Evolutionary conservation across 179 eudicot genomes (phyloP).

Genomic region (Beta macrorhiza): DNA sequence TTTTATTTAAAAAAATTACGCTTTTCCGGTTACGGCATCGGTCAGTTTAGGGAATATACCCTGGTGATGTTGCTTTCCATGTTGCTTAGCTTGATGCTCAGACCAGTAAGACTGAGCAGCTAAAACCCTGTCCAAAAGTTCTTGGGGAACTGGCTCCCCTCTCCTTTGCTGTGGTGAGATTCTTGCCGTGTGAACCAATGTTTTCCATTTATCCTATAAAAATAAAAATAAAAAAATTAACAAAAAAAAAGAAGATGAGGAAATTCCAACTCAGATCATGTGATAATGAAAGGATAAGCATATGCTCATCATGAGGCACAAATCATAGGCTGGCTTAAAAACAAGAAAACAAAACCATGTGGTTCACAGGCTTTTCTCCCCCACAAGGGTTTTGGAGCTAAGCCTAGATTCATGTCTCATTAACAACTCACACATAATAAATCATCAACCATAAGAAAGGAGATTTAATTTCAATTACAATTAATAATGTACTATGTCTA

Average conservation of each 20-base stretch:
- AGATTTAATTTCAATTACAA: background rate
- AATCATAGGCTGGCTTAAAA: slow-evolving; percentile 27
- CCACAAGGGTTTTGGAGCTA: slow-evolving; percentile 32
- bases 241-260: background rate
- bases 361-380: slow-evolving; percentile 30
- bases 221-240: background rate
- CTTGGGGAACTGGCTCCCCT: slow-evolving; percentile 96
- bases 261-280: slow-evolving; percentile 42
- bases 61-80: no score
- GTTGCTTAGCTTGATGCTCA: slow-evolving; percentile 77
- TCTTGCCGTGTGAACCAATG: slow-evolving; percentile 93
- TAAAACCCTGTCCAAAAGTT: slow-evolving; percentile 77
- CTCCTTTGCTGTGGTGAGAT: slow-evolving; percentile 93
- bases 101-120: slow-evolving; percentile 88
- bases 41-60: no score
- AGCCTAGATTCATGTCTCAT: slow-evolving; percentile 36
- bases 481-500: background rate
- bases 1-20: no score
- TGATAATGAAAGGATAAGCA: slow-evolving; percentile 36
- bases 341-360: slow-evolving; percentile 36
- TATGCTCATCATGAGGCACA: slow-evolving; percentile 30
- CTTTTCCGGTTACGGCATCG: no score
- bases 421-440: slow-evolving; percentile 28
- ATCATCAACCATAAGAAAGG: slow-evolving; percentile 5
- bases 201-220: slow-evolving; percentile 96